Evolutionary conservation across 164 flowering plant species (phyloP), one percentile per base, ranked within the genome.

Genomic region (Taxillus chinensis): DNA sequence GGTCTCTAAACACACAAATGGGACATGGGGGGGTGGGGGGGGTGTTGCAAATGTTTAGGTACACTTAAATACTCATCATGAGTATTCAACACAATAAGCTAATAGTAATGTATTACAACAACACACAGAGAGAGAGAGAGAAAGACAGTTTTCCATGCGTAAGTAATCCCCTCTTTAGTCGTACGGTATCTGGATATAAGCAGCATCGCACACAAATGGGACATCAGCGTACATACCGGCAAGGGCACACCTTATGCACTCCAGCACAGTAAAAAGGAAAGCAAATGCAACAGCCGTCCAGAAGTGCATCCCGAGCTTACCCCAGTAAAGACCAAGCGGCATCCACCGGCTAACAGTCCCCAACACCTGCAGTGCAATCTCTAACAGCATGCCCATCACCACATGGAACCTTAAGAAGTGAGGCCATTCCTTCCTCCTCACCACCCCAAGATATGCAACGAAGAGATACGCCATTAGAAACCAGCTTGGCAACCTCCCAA

Each of bases 331-430:
- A 0, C 71, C 78, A 10, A 60, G 68, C 3, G 98, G 98, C 83
- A 88, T 51, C 87, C 87, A 88, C 8, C 86, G 80, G 68, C 89
- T 82, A 55, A 80, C 79, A 13, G 79, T 74, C 40, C 95, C 97
- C 1, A 79, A 51, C 45, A 84, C 83, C 73, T 92, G 90, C 49
- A 90, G 74, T 1, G 78, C 74, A 59, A 86, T 86, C 77, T 85
- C 97, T 55, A 92, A 71, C 15, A 90, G 72, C 95, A 90, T 83
- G 14, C 92, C 96, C 83, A 73, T 83, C 60, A 86, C 92, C 51
- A 90, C 90, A 74, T 92, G 96, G 73, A 90, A 88, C 60, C 98
- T 68, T 56, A 92, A 81, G 73, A 86, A 92, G 72, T 92, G 98
- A 9, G 98, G 98, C 96, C 89, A 86, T 61, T 86, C 90, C 62